Base-by-base conservation (phyloP, 179 eudicot genomes). In the Beta corolliflora region DNA sequence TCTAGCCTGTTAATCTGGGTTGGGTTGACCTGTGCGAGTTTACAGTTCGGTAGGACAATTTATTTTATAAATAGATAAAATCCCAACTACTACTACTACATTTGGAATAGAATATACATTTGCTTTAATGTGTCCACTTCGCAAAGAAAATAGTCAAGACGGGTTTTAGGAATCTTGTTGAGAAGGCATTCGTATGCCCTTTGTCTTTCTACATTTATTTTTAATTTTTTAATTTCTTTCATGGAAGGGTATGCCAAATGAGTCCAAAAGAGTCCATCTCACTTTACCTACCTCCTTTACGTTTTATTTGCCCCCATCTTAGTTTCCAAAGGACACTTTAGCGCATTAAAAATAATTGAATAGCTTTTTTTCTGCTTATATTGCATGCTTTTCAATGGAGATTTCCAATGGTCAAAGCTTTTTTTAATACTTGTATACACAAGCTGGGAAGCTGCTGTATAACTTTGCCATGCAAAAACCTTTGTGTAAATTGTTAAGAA, bases 151-250 rank as follows among this genome's bases (percentile, higher is more conserved):
- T 31, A 77, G 46, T 16, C 45, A 53, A 50, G 70, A 45, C 29
- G 5, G 66, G 44, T 70, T 41, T 44, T 58, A 76, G 71, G 84
- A 76, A 77, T 81, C 80, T 76, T 76, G 80, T 45, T 76, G 66
- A 75, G 64, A 36, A 45, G 36, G 36, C 36, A 31, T 31, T 31
- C 36, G 36, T 31, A 31, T 31, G 36, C 36, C 36, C 36, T 31
- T 31, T 31, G 14, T 18, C 6, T 66, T 66, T 67, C 18, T 56
- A 48, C 52, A 1, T 48, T 48, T n/a, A n/a, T n/a, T n/a, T n/a
- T n/a, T n/a, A n/a, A n/a, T n/a, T n/a, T n/a, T n/a, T n/a, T n/a
- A n/a, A n/a, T n/a, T 21, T 69, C 18, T 63, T 8, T 48, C 3
- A 31, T 31, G 1, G 36, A 31, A 31, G 36, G 36, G 1, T 48